Evolutionary conservation across 2,329 filamentous ascomycete genomes (phyloP).

Genomic region (Dothideomycetes sp.): DNA sequence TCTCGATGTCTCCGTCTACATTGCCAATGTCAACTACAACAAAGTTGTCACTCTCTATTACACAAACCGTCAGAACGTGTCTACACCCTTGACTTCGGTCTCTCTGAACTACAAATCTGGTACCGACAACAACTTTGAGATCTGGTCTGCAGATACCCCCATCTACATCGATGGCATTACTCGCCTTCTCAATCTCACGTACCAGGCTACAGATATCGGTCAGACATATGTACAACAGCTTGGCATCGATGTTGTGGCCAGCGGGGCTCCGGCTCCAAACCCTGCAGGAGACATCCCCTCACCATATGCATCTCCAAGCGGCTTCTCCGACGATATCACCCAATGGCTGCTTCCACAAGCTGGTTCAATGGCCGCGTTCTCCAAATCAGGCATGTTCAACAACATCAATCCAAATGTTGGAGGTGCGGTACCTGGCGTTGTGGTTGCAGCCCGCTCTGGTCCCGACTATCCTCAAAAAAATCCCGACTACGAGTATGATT

Average conservation of each 20-base stretch:
- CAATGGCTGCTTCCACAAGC: slow-evolving; percentile 19
- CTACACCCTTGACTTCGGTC: slow-evolving; percentile 23
- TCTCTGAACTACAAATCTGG: slow-evolving; percentile 21
- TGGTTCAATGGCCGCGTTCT: slow-evolving; percentile 19
- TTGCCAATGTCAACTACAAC: slow-evolving; percentile 25
- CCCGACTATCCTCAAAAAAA: slow-evolving; percentile 20
- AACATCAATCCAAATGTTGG: slow-evolving; percentile 26
- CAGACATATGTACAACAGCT: slow-evolving; percentile 21
- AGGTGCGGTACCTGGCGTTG: slow-evolving; percentile 23
- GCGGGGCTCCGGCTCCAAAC: slow-evolving; percentile 17
- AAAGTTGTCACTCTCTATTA: slow-evolving; percentile 26
- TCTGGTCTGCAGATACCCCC: slow-evolving; percentile 22
- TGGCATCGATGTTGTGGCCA: slow-evolving; percentile 19
- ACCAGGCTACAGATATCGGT: slow-evolving; percentile 22
- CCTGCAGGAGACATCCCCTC: slow-evolving; percentile 19
- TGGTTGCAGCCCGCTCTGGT: slow-evolving; percentile 25
- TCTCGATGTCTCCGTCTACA: slow-evolving; percentile 21
- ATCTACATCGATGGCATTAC: slow-evolving; percentile 25
- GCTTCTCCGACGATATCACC: slow-evolving; percentile 25
- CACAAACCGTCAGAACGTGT: slow-evolving; percentile 22
- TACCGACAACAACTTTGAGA: slow-evolving; percentile 21
- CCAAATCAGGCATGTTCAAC: slow-evolving; percentile 23
- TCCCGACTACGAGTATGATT: slow-evolving; percentile 28
- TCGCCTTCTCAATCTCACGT: slow-evolving; percentile 25
- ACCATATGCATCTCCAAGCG: slow-evolving; percentile 23